A percentile compares a stretch with the other conserved stretches of the same genome.
Evolutionary conservation across 768 basidiomycete genomes (phyloP).

Genomic region (Serendipita sp.): DNA sequence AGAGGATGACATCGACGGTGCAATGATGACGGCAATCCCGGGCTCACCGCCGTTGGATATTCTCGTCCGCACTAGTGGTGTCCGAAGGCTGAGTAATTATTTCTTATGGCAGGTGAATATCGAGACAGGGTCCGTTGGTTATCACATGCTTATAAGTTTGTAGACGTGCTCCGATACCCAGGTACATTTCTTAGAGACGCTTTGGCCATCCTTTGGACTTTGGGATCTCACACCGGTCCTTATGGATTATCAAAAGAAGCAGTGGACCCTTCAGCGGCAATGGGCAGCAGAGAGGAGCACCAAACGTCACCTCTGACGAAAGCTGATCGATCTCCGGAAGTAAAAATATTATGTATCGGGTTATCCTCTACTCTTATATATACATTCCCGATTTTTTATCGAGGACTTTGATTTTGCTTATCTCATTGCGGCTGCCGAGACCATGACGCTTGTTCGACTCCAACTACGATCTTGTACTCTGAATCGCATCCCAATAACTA

Average conservation of each 20-base stretch:
- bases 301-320: neutral
- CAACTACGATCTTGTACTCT: too few species aligned
- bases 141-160: neutral
- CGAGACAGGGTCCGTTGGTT: neutral
- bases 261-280: conserved; percentile 28
- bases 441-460: too few species aligned
- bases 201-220: conserved; percentile 90
- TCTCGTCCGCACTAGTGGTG: conserved; percentile 81
- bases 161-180: conserved; percentile 75
- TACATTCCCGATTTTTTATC: too few species aligned
- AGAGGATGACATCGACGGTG: conserved; percentile 47
- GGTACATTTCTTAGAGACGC: conserved; percentile 66
- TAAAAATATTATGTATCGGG: too few species aligned
- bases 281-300: neutral
- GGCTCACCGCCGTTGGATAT: conserved; percentile 76
- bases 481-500: neutral
- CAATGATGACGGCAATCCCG: conserved; percentile 46
- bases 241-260: conserved; percentile 71
- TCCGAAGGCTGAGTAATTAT: conserved; percentile 75
- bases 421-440: too few species aligned
- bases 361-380: too few species aligned
- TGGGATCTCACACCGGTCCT: conserved; percentile 76
- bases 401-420: too few species aligned
- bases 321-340: neutral
- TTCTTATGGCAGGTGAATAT: conserved; percentile 83